These are phyloP conservation scores for Metschnikowia lochheadii DNA, from an alignment of 805 yeast species.

Conservation along the genomic window DNA sequence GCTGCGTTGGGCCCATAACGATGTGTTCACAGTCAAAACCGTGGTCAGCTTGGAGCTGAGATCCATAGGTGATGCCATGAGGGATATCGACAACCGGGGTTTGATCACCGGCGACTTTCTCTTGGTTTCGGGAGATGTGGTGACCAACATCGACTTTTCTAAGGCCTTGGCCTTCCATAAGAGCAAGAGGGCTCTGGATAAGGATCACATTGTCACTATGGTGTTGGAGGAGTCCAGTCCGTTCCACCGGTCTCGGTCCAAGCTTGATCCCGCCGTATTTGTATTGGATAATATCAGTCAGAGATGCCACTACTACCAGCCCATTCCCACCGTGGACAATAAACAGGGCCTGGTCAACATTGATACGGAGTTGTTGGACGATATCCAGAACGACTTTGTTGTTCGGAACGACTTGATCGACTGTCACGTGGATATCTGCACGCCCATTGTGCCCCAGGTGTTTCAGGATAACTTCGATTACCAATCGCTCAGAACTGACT, in stretches of 20 bases:
- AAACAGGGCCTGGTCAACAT: constrained; percentile 46
- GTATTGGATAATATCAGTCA: constrained; percentile 69
- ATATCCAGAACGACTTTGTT: constrained; percentile 64
- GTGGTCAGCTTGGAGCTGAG: constrained; percentile 81
- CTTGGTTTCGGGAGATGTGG: constrained; percentile 89
- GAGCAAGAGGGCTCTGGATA: constrained; percentile 66
- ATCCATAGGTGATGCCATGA: constrained; percentile 96
- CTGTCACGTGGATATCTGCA: constrained; percentile 93
- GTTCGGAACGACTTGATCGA: constrained; percentile 92
- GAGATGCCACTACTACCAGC: constrained; percentile 82
- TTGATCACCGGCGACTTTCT: constrained; percentile 86
- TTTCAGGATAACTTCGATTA: constrained; percentile 97
- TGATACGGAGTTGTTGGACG: constrained; percentile 80
- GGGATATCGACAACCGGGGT: constrained; percentile 90
- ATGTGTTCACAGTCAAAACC: constrained; percentile 79
- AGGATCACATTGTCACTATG: constrained; percentile 93
- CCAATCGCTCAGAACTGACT: constrained; percentile 79
- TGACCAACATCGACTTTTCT: constrained; percentile 82
- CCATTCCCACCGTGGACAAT: constrained; percentile 53
- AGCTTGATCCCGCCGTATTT: constrained; percentile 78
- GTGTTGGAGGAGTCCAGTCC: constrained; percentile 83
- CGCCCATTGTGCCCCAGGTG: constrained; percentile 90
- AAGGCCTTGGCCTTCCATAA: constrained; percentile 72
- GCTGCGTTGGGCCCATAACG: constrained; percentile 67
- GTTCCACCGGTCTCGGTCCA: constrained; percentile 77